Evolutionary conservation across 75 land plant genomes (phyloP).

Genomic region (Adiantum capillusveneris): DNA sequence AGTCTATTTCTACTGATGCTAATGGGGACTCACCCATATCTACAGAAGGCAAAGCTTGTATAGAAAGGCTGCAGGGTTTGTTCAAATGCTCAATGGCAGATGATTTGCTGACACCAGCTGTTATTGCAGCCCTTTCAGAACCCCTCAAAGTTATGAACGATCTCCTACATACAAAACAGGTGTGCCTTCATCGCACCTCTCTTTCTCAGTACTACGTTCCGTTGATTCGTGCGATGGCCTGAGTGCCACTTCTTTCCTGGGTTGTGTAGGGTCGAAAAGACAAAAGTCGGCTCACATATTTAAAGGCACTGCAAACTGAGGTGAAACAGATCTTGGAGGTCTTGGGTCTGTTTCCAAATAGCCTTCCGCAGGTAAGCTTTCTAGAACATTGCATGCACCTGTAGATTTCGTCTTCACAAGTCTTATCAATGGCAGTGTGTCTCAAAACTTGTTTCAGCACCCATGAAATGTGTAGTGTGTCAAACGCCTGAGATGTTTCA

Average conservation of each 20-base stretch:
- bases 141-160: constrained; percentile 60
- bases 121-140: constrained; percentile 56
- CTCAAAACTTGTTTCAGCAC: too few species aligned
- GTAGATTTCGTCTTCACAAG: too few species aligned
- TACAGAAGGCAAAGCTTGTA: constrained; percentile 34
- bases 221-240: too few species aligned
- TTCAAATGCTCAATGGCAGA: constrained; percentile 67
- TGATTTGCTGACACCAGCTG: constrained; percentile 66
- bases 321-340: not conserved
- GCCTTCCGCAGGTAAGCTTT: not conserved
- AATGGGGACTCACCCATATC: constrained; percentile 7
- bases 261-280: constrained; percentile 11
- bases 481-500: too few species aligned
- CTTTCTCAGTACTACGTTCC: too few species aligned
- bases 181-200: too few species aligned
- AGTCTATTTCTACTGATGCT: not conserved
- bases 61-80: constrained; percentile 32
- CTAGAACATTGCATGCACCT: too few species aligned
- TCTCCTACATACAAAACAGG: constrained; percentile 41
- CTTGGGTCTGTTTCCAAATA: not conserved
- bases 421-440: too few species aligned
- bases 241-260: constrained; percentile 1
- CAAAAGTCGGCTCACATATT: not conserved
- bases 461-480: too few species aligned
- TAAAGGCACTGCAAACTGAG: not conserved